Base-by-base conservation (phyloP, 495 filamentous ascomycete genomes). In the Filosporella fistucella region DNA sequence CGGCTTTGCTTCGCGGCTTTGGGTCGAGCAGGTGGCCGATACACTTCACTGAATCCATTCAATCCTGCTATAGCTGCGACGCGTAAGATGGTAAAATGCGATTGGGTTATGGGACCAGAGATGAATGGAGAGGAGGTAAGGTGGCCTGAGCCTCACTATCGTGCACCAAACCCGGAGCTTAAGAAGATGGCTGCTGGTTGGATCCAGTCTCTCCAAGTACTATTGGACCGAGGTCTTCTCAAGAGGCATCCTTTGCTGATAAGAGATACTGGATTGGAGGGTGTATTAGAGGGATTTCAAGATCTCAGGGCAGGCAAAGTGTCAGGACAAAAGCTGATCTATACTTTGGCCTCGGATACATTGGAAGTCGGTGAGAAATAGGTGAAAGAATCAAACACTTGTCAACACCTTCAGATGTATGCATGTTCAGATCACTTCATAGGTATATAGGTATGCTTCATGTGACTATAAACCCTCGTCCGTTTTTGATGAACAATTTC, bases 21-120 rank as follows among this genome's bases (percentile, higher is more conserved):
- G 1, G 70, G 68, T 0, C 52, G 69, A 0, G 58, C 60, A 4
- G 74, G 74, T 1, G 74, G 73, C 0, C 43, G 52, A 2, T 76
- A 76, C 47, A 49, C 38, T 8, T 23, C 52, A 2, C 51, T 67
- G 0, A 54, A 64, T 41, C 48, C 42, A 17, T 47, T 46, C 12
- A 36, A n/a, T 12, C 39, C 55, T 11, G 42, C 13, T 17, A 2
- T 43, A 11, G 11, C 52, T 4, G 55, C 62, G 7, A 60, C 72
- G 2, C 66, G 66, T 1, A 37, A 35, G 12, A 44, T 51, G 12
- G 47, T 69, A n/a, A 49, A 60, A 29, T 53, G 55, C 3, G 50
- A 57, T 8, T 67, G 56, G 42, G 25, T 69, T 5, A 55, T 70
- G 55, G 62, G 42, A 0, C 42, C 52, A 7, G 49, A 44, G 3